Evolutionary conservation across 257 asterid species (phyloP).

Genomic region (Dorcoceras hygrometricum): DNA sequence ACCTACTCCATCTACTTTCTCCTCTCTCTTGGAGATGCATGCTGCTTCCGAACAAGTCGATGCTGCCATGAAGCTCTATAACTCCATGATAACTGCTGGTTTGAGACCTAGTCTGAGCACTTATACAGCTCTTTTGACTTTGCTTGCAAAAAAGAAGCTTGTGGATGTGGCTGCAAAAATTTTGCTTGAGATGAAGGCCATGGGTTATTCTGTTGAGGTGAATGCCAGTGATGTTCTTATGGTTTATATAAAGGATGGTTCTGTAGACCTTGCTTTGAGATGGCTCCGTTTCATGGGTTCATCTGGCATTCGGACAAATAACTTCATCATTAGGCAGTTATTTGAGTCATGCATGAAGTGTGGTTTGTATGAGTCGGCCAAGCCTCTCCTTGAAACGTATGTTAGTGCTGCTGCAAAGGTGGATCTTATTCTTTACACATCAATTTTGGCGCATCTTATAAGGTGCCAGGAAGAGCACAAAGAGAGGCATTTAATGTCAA

Average conservation of each 20-base stretch:
- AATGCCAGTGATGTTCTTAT: slow-evolving; percentile 95
- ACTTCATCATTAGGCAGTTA: slow-evolving; percentile 89
- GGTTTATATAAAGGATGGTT: slow-evolving; percentile 90
- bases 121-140: slow-evolving; percentile 64
- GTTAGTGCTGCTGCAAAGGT: slow-evolving; percentile 61
- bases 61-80: slow-evolving; percentile 50
- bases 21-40: slow-evolving; percentile 94
- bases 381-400: slow-evolving; percentile 87
- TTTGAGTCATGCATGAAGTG: slow-evolving; percentile 95
- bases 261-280: slow-evolving; percentile 77
- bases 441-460: slow-evolving; percentile 83
- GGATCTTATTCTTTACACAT: neutral
- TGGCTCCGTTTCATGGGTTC: slow-evolving; percentile 98
- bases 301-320: slow-evolving; percentile 82
- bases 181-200: slow-evolving; percentile 92
- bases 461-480: slow-evolving; percentile 87
- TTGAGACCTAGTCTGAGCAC: slow-evolving; percentile 86
- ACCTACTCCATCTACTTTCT: slow-evolving; percentile 93
- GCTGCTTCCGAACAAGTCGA: slow-evolving; percentile 86
- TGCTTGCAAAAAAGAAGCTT: slow-evolving; percentile 87
- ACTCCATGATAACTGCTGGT: slow-evolving; percentile 93
- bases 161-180: slow-evolving; percentile 95
- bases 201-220: slow-evolving; percentile 96
- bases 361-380: slow-evolving; percentile 81
- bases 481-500: slow-evolving; percentile 93